Evolutionary conservation across 1,139 yeast species (phyloP).

Genomic region (Yarrowia galli): DNA sequence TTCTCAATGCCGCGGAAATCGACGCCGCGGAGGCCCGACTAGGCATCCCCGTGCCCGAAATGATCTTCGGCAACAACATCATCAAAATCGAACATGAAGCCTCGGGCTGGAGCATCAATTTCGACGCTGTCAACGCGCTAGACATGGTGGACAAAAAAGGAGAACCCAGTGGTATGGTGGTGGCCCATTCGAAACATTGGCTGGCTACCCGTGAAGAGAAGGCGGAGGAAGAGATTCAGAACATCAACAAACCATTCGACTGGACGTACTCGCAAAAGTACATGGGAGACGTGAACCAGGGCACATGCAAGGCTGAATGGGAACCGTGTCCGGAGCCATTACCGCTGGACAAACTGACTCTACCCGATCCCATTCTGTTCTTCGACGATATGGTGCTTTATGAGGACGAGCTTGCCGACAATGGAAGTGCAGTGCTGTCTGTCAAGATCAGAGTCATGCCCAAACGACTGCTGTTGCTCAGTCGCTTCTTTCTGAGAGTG

Average conservation of each 20-base stretch:
- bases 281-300: conserved; percentile 60
- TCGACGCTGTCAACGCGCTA: conserved; percentile 83
- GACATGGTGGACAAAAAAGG: conserved; percentile 65
- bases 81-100: conserved; percentile 58
- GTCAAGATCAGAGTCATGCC: conserved; percentile 91
- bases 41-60: conserved; percentile 90
- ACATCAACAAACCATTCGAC: conserved; percentile 81
- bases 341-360: conserved; percentile 72
- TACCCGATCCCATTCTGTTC: conserved; percentile 85
- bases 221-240: conserved; percentile 55
- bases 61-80: conserved; percentile 92
- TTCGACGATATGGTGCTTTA: conserved; percentile 87
- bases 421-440: conserved; percentile 81
- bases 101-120: conserved; percentile 60
- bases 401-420: conserved; percentile 96
- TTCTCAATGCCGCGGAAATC: conserved; percentile 74
- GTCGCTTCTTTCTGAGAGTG: conserved; percentile 82
- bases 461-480: conserved; percentile 71
- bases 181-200: conserved; percentile 92
- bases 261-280: conserved; percentile 94
- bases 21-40: conserved; percentile 69
- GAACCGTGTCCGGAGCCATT: conserved; percentile 51
- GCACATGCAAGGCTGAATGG: conserved; percentile 40
- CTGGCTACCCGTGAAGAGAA: conserved; percentile 61
- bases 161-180: conserved; percentile 61